Conservation (phyloP, 768 basidiomycete species). For the Mycena filopes region DNA sequence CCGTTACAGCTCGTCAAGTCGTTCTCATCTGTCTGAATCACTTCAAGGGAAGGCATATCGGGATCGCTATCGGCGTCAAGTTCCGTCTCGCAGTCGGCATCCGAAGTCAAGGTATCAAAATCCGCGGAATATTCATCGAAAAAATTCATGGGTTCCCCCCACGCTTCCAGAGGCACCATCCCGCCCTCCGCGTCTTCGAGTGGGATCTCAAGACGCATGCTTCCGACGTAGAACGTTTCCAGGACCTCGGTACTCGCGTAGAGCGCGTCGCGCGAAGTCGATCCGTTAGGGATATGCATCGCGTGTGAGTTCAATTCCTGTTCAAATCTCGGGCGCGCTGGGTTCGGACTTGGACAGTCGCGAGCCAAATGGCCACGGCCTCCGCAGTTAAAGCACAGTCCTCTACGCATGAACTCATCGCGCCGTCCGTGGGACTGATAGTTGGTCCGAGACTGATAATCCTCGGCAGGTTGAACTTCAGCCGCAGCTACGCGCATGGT, state of each 20-base stretch:
- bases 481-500: too few relatives aligned
- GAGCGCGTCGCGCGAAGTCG: background rate
- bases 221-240: background rate
- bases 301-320: background rate
- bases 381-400: background rate
- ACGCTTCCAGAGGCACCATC: slow-evolving; percentile 2
- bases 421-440: background rate
- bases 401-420: background rate
- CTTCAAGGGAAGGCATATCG: slow-evolving; percentile 5
- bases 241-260: background rate
- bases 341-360: background rate
- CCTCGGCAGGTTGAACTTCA: background rate
- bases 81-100: slow-evolving; percentile 9
- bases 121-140: background rate
- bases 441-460: background rate
- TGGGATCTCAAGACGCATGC: background rate
- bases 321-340: too few relatives aligned
- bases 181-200: slow-evolving; percentile 17
- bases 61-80: background rate
- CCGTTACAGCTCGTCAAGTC: background rate
- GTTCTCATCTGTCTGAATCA: background rate
- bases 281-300: background rate
- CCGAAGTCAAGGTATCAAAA: background rate
- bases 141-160: background rate
- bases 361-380: background rate